A percentile compares a stretch with the other conserved stretches of the same genome.
phyloP scores from a whole-genome alignment of 2,329 filamentous ascomycete genomes.

The Alternaria sp. region DNA sequence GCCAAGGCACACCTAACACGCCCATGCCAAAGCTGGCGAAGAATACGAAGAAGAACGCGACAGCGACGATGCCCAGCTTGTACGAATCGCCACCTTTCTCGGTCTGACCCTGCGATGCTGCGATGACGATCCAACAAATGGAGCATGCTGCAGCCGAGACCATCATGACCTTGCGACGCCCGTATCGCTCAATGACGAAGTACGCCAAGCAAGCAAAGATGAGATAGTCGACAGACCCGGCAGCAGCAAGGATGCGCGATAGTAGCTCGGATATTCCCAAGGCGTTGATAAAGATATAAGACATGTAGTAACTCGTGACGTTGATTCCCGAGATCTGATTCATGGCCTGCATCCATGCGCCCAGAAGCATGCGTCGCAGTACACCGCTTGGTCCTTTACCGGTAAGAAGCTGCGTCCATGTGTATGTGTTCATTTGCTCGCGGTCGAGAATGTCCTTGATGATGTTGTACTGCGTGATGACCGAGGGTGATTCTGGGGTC shows the following conservation, averaged over 20 bases:
- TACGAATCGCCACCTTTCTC: conserved; percentile 52
- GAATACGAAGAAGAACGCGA: conserved; percentile 52
- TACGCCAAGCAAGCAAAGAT: conserved; percentile 52
- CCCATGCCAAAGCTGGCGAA: conserved; percentile 47
- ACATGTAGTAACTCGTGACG: conserved; percentile 50
- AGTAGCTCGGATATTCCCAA: conserved; percentile 45
- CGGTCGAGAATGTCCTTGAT: conserved; percentile 52
- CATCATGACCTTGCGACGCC: conserved; percentile 58
- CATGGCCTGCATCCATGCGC: conserved; percentile 55
- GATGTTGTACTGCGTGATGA: conserved; percentile 45
- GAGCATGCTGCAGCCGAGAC: conserved; percentile 55
- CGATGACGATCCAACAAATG: conserved; percentile 58
- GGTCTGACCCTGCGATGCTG: conserved; percentile 51
- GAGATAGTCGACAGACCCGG: conserved; percentile 56
- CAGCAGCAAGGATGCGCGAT: conserved; percentile 49
- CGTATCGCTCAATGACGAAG: conserved; percentile 57
- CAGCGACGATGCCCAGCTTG: conserved; percentile 55
- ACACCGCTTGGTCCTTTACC: conserved; percentile 51
- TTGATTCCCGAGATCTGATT: conserved; percentile 50
- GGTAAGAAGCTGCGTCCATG: conserved; percentile 53
- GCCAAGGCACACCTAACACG: conserved; percentile 44
- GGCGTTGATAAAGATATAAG: conserved; percentile 51
- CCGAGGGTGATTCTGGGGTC: conserved; percentile 42
- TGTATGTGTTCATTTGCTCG: conserved; percentile 54
- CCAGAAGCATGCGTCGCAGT: conserved; percentile 53